phyloP scores from a whole-genome alignment of 805 yeast genomes.

The Spathaspora boniae region DNA sequence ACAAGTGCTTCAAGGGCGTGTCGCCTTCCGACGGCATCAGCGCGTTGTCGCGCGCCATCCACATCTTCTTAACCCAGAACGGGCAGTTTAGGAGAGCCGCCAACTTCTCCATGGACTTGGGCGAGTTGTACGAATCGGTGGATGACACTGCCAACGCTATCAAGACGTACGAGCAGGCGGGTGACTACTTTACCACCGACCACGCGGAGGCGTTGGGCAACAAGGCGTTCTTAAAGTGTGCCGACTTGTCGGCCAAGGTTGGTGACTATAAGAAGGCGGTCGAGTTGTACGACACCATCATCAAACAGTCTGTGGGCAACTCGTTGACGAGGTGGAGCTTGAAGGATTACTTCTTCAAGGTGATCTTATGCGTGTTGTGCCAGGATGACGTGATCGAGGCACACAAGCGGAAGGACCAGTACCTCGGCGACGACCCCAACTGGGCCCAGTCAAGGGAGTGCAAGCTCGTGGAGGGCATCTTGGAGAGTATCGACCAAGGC shows the following conservation, averaged over 20 bases:
- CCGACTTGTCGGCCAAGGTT: constrained; percentile 71
- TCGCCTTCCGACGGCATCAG: constrained; percentile 76
- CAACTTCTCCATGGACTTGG: constrained; percentile 87
- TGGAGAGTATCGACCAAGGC: constrained; percentile 74
- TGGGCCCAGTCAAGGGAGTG: constrained; percentile 77
- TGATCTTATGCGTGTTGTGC: constrained; percentile 79
- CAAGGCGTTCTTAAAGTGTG: constrained; percentile 84
- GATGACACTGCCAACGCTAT: constrained; percentile 68
- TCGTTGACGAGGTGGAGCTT: constrained; percentile 83
- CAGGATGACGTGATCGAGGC: constrained; percentile 86
- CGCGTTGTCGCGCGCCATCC: constrained; percentile 72
- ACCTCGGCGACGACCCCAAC: constrained; percentile 66
- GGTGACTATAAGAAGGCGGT: constrained; percentile 78
- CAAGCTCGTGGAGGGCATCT: constrained; percentile 59
- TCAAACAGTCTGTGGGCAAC: constrained; percentile 70
- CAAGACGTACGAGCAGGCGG: constrained; percentile 83
- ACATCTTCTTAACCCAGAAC: constrained; percentile 70
- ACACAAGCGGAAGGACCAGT: constrained; percentile 61
- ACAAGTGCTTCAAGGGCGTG: constrained; percentile 73
- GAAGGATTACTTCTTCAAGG: constrained; percentile 86
- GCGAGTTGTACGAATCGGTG: constrained; percentile 74
- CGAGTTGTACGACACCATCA: constrained; percentile 72
- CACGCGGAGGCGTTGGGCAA: constrained; percentile 88
- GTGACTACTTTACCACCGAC: constrained; percentile 93
- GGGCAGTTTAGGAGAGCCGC: constrained; percentile 98